Base-by-base conservation (phyloP, 1,284 basidiomycete genomes). In the Hemileia vastatrix region DNA sequence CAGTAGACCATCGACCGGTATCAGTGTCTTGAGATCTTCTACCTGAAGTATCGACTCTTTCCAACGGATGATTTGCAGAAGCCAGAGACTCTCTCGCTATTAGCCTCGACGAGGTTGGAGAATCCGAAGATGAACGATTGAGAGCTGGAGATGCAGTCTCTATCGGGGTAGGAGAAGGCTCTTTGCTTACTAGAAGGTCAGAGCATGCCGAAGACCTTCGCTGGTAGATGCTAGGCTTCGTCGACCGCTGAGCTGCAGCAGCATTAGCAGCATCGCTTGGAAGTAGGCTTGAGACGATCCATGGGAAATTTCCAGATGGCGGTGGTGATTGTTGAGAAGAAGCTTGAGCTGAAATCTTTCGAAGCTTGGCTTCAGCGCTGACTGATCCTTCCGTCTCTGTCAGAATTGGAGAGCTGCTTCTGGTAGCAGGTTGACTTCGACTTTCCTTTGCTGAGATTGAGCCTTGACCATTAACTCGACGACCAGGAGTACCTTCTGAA, bases 151-250 rank as follows among this genome's bases (percentile, higher is more conserved):
- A 40, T 11, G 36, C 36, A 15, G 8, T 40, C 36, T 40, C 36
- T 15, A 40, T 11, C 36, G 9, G 36, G 15, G 36, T 15, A 40
- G 36, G 15, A 40, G 36, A 15, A 40, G 15, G 8, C 15, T 40
- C 36, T 9, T 40, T 9, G 15, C 15, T 40, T 9, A 15, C 36
- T 15, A 40, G 15, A 15, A 40, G 9, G 15, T 40, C 36, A 15
- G 57, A 60, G 2, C 57, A 15, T 21, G 50, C 55, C 4, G 57
- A 50, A 1, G 50, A 60, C n/a, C 57, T 19, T 15, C 57, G 24
- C 57, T 54, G 47, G 24, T 53, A 19, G n/a, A 54, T 54, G 15
- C 45, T 40, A 18, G 32, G 27, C 21, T 32, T 23, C 33, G 51
- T 19, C 36, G 36, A 40, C 15, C 8, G 8, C 36, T 15, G 36